Evolutionary conservation across 2,329 filamentous ascomycete species (phyloP), one percentile per base, ranked within the genome.

Genomic region (Westerdykella ornata): DNA sequence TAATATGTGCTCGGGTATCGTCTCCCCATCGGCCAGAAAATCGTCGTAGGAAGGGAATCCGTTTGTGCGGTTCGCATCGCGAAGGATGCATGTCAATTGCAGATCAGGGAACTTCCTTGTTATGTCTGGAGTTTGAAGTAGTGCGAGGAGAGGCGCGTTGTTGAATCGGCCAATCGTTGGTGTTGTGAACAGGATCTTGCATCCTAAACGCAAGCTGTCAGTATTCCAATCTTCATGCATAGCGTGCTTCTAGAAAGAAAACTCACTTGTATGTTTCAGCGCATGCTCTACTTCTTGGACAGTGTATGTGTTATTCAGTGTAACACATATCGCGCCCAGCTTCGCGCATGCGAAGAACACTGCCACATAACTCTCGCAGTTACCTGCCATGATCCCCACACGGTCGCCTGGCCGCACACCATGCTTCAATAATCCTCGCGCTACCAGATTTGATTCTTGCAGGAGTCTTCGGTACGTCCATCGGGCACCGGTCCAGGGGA

Each of bases 271-370:
- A 56, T 88, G 85, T 41, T 76, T 74, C 19, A 89, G 64, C 8
- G 82, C 85, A 62, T 84, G 83, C 59, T 80, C 74, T 36, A 83
- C 80, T 65, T 89, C 85, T 1, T 75, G 77, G 2, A 81, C 74
- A 1, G 85, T 89, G 60, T 89, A 89, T 0, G 84, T 89, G 66
- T 88, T 89, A 68, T 89, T 89, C 50, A 89, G 69, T 34, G 88
- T 86, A 19, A 88, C 84, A 39, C 88, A 70, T 28, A 71, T 64
- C 1, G 67, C 66, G 2, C 68, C 68, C 11, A 71, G 51, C 35
- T 66, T 57, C 31, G 81, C 79, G 9, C 80, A 81, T 3, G 82
- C 83, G 51, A 88, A 87, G 70, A 87, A 85, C 13, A 87, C 74
- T 2, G 82, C 75, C 35, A 67, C 65, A 20, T 84, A 77, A 49